A percentile compares a stretch with the other conserved stretches of the same genome.
Conservation (phyloP, 176 grass and related monocot genomes). For the Oryza punctata region DNA sequence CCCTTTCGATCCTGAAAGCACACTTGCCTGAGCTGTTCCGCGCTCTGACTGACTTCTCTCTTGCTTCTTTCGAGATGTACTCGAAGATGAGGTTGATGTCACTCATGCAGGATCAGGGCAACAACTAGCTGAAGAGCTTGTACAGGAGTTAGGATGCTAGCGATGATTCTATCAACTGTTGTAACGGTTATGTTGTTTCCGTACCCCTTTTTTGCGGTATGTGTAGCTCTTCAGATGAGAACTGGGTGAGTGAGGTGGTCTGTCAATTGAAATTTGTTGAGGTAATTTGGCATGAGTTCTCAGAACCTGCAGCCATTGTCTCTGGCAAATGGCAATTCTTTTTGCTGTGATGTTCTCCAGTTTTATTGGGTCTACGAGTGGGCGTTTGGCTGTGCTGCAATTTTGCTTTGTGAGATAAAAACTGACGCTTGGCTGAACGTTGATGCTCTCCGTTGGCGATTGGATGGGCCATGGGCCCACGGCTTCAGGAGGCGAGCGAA, state of each 20-base stretch:
- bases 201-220: conserved; percentile 29
- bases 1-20: conserved; percentile 71
- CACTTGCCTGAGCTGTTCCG: conserved; percentile 90
- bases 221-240: conserved; percentile 36
- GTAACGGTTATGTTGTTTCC: conserved; percentile 31
- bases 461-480: background rate
- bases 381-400: no score
- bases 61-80: conserved; percentile 63
- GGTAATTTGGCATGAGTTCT: background rate
- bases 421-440: background rate
- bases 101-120: conserved; percentile 53
- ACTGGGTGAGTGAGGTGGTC: conserved; percentile 26
- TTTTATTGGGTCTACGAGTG: background rate
- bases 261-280: background rate
- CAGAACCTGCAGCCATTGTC: background rate
- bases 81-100: conserved; percentile 66
- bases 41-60: conserved; percentile 70
- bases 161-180: conserved; percentile 15
- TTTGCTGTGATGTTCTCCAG: background rate
- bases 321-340: no score
- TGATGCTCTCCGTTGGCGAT: background rate
- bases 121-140: conserved; percentile 48
- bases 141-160: conserved; percentile 47
- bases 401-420: background rate
- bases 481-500: no score